Evolutionary conservation across 345 rosid species (phyloP).

Genomic region (Aquilaria malaccensis): DNA sequence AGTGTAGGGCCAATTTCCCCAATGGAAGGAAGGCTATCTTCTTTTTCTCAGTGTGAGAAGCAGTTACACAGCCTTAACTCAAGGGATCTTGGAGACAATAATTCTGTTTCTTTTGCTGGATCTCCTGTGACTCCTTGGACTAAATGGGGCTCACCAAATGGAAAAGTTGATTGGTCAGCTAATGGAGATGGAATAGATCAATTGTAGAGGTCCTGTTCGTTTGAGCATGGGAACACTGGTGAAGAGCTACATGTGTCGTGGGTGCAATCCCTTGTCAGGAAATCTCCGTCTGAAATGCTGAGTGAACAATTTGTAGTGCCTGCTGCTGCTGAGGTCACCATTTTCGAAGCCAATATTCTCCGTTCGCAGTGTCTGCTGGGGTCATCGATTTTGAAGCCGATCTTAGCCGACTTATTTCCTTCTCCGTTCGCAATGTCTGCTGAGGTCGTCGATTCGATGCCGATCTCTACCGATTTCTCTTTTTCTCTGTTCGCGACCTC

Average conservation of each 20-base stretch:
- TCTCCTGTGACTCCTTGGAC: constrained; percentile 35
- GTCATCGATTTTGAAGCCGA: no score
- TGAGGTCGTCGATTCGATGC: no score
- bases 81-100: constrained; percentile 30
- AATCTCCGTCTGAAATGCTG: constrained; percentile 38
- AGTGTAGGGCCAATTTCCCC: constrained; percentile 41
- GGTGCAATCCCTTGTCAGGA: constrained; percentile 50
- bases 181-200: constrained; percentile 24
- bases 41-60: constrained; percentile 37
- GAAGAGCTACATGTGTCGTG: constrained; percentile 49
- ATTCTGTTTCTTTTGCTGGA: constrained; percentile 20
- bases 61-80: constrained; percentile 35
- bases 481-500: no score
- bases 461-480: no score
- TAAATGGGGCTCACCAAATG: constrained; percentile 42
- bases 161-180: constrained; percentile 35
- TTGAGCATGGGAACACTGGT: constrained; percentile 20
- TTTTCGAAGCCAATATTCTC: no score
- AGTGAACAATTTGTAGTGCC: constrained; percentile 22
- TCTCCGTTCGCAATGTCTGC: no score
- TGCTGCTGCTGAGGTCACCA: background rate
- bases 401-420: no score
- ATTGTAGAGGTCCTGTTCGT: constrained; percentile 28
- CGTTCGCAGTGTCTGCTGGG: no score
- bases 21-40: constrained; percentile 26